Conservation (phyloP, 2,329 filamentous ascomycete genomes). For the Paracorniculantispora psalliotae region DNA sequence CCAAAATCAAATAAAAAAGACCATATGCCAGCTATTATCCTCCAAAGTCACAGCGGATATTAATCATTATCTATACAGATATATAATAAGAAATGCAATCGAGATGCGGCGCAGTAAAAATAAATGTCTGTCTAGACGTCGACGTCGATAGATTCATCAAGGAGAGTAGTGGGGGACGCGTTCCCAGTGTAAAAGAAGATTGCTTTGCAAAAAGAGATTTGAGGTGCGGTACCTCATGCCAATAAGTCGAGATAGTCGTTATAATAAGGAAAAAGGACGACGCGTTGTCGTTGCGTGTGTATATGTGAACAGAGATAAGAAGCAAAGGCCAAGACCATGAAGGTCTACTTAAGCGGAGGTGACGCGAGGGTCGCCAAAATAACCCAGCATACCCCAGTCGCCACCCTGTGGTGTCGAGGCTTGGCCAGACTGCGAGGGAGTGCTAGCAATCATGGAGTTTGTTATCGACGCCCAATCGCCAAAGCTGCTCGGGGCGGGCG, state of each 20-base stretch:
- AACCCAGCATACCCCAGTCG: slow-evolving; percentile 32
- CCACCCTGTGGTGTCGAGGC: slow-evolving; percentile 10
- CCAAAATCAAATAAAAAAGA: neutral
- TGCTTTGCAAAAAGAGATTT: neutral
- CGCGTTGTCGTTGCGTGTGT: neutral
- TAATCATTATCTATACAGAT: slow-evolving; percentile 12
- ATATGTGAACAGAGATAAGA: neutral
- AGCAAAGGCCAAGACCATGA: neutral
- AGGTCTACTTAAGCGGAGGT: slow-evolving; percentile 23
- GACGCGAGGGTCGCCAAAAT: slow-evolving; percentile 29
- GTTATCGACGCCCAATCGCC: slow-evolving; percentile 39
- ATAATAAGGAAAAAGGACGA: neutral
- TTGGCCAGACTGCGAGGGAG: slow-evolving; percentile 23
- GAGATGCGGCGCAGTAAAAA: slow-evolving; percentile 1
- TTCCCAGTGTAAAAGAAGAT: neutral
- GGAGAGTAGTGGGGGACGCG: neutral
- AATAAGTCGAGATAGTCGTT: neutral
- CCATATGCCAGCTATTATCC: neutral
- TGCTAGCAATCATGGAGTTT: slow-evolving; percentile 26
- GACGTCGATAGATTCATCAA: slow-evolving; percentile 13
- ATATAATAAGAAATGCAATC: neutral
- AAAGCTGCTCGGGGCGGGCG: slow-evolving; percentile 33
- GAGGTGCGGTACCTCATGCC: neutral
- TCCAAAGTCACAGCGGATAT: slow-evolving; percentile 3
- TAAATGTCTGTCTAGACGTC: slow-evolving; percentile 12